Conservation (phyloP, 1,139 yeast genomes). For the Fermentozyma sake region DNA sequence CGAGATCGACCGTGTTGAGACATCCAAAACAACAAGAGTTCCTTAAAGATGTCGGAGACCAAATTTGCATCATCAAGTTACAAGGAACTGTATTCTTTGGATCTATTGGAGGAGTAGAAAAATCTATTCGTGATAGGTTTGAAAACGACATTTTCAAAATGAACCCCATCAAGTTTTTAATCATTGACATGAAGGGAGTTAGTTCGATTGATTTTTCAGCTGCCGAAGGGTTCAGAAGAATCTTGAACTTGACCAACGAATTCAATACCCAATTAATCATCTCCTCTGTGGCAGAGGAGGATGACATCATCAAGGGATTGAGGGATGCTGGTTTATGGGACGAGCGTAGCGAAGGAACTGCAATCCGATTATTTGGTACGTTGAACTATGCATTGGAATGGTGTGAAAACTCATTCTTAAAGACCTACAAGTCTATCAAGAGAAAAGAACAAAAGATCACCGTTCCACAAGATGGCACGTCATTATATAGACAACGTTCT, state of each 20-base stretch:
- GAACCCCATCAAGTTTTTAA: conserved; percentile 69
- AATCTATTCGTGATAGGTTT: conserved; percentile 61
- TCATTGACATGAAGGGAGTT: conserved; percentile 82
- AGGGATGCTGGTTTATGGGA: conserved; percentile 73
- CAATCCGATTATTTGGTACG: conserved; percentile 63
- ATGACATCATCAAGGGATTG: conserved; percentile 57
- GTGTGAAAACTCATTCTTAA: conserved; percentile 89
- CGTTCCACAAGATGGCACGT: conserved; percentile 9
- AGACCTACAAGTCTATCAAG: conserved; percentile 49
- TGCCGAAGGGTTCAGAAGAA: conserved; percentile 90
- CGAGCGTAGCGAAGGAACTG: conserved; percentile 25
- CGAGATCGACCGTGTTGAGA: conserved; percentile 87
- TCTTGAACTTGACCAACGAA: conserved; percentile 70
- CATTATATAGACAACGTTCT: conserved; percentile 10
- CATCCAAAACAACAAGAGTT: conserved; percentile 89
- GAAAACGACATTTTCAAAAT: conserved; percentile 50
- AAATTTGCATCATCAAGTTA: conserved; percentile 79
- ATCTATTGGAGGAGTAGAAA: conserved; percentile 87
- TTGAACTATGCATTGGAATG: conserved; percentile 89
- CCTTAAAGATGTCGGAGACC: conserved; percentile 81
- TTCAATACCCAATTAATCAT: conserved; percentile 69
- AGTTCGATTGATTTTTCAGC: conserved; percentile 88
- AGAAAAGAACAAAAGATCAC: conserved; percentile 16
- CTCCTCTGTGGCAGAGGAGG: conserved; percentile 67
- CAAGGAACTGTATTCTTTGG: conserved; percentile 93